phyloP scores from a whole-genome alignment of 139 green algal genomes.

The Coccomyxa sp. region DNA sequence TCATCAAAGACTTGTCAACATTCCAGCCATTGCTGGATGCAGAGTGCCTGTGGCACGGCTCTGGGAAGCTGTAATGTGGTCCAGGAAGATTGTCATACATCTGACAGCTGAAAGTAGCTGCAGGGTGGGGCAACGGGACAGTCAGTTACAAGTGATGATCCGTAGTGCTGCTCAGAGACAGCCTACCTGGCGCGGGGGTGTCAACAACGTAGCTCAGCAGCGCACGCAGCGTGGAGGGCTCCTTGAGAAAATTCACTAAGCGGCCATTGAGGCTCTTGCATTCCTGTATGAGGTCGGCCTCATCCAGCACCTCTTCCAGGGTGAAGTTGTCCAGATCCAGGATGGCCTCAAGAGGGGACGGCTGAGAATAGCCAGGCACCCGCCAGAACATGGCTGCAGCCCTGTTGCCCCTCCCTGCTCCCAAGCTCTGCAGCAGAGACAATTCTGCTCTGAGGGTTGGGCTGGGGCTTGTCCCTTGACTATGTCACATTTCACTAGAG shows the following conservation, averaged over 20 bases:
- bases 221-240: constrained; percentile 65
- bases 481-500: too few species aligned
- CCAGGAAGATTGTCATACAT: too few species aligned
- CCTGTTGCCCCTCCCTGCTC: too few species aligned
- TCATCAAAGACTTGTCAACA: too few species aligned
- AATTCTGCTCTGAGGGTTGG: too few species aligned
- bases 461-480: too few species aligned
- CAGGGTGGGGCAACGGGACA: neutral
- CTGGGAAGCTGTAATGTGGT: too few species aligned
- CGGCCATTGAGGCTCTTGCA: constrained; percentile 85
- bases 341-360: constrained; percentile 68
- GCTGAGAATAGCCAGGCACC: constrained; percentile 55
- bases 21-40: too few species aligned
- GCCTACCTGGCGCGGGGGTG: neutral
- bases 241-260: constrained; percentile 75
- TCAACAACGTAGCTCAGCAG: constrained; percentile 46
- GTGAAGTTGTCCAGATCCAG: constrained; percentile 86
- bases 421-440: too few species aligned
- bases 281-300: constrained; percentile 95
- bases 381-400: constrained; percentile 87
- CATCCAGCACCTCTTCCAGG: constrained; percentile 89
- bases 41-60: too few species aligned
- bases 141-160: neutral
- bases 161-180: too few species aligned
- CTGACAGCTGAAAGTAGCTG: neutral